Conservation (phyloP, 331 rosid genomes). For the Malus hybrid region DNA sequence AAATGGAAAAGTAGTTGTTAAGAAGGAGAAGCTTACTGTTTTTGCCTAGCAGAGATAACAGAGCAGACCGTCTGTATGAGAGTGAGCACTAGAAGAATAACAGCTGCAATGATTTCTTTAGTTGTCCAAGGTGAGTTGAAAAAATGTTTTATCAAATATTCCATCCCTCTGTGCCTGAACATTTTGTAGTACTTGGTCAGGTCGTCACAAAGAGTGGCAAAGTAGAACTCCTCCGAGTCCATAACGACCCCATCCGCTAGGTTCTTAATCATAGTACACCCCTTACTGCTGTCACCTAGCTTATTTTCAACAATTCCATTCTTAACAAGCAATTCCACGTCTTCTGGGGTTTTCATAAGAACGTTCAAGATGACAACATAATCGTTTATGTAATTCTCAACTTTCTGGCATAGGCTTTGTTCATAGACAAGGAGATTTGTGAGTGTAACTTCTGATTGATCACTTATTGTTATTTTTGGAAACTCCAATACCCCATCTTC, state of each 20-base stretch:
- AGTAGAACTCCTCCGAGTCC: not conserved
- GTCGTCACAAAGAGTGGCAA: not conserved
- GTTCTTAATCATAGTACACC: not conserved
- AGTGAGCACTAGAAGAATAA: not conserved
- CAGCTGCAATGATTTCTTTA: constrained; percentile 9
- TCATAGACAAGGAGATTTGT: constrained; percentile 17
- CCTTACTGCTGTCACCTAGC: not conserved
- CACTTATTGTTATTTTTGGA: not conserved
- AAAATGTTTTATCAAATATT: constrained; percentile 3
- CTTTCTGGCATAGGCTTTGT: not conserved
- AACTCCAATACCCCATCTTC: not conserved
- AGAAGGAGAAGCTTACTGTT: not conserved
- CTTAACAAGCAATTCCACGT: constrained; percentile 14
- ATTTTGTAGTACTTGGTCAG: not conserved
- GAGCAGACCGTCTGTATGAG: not conserved
- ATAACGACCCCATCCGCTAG: constrained; percentile 4
- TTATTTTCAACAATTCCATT: constrained; percentile 13
- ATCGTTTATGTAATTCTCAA: not conserved
- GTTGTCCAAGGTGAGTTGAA: constrained; percentile 15
- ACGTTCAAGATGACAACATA: not conserved
- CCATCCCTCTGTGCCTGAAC: constrained; percentile 6
- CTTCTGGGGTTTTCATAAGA: constrained; percentile 12
- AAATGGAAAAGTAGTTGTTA: too few species aligned
- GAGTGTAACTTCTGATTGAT: not conserved
- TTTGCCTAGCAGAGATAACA: not conserved